Conservation (phyloP, 345 rosid species). For the Lepidium aucheri region DNA sequence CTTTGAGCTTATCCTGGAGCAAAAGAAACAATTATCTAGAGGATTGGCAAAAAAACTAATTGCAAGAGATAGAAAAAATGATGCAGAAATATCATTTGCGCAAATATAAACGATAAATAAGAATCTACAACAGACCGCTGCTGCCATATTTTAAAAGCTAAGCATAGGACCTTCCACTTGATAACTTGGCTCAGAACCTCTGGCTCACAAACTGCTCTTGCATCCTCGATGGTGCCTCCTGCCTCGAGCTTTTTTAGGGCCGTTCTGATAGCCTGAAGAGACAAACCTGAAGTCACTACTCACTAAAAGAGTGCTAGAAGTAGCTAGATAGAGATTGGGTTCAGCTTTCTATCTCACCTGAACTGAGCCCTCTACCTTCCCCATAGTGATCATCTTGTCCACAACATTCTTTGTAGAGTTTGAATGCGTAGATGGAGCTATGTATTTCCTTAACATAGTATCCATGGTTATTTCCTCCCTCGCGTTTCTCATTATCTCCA, state of each 20-base stretch:
- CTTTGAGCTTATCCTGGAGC: slow-evolving; percentile 67
- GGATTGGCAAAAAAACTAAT: background rate
- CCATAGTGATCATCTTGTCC: slow-evolving; percentile 62
- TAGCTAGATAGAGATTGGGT: background rate
- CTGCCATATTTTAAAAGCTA: background rate
- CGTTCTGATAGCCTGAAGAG: slow-evolving; percentile 63
- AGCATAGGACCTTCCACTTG: slow-evolving; percentile 74
- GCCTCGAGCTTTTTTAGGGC: slow-evolving; percentile 65
- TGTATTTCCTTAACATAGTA: slow-evolving; percentile 39
- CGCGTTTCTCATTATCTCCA: slow-evolving; percentile 43
- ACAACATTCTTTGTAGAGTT: slow-evolving; percentile 35
- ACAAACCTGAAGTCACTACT: background rate
- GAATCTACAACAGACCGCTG: background rate
- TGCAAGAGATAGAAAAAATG: background rate
- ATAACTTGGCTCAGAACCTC: slow-evolving; percentile 54
- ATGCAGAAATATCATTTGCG: background rate
- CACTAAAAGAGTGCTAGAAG: background rate
- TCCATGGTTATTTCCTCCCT: slow-evolving; percentile 49
- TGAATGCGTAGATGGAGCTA: slow-evolving; percentile 45
- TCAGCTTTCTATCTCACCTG: slow-evolving; percentile 46
- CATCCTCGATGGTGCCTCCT: slow-evolving; percentile 70
- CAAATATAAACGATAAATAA: background rate
- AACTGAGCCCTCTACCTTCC: slow-evolving; percentile 74
- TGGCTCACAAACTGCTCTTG: slow-evolving; percentile 81
- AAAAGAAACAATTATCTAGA: slow-evolving; percentile 6